Percentiles rank a stretch among this genome's conserved stretches.
Conservation (phyloP, 176 grass and related monocot species). For the Triticum dicoccoides region DNA sequence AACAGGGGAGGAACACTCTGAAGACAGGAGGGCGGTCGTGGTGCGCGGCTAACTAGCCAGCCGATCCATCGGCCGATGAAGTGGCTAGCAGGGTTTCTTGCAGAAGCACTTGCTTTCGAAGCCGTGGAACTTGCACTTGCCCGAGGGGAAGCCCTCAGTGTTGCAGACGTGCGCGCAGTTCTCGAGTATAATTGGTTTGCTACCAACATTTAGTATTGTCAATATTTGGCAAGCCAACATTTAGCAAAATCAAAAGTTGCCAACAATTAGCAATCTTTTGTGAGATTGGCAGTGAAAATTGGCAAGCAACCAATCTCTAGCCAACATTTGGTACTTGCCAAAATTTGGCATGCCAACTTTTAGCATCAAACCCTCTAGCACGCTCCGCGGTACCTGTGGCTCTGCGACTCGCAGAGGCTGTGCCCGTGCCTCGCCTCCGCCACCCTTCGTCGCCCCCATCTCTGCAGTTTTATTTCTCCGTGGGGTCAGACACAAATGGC, state of each 20-base stretch:
- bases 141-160: conserved; percentile 58
- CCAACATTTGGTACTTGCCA: no score
- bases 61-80: background rate
- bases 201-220: no score
- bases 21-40: background rate
- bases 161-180: conserved; percentile 48
- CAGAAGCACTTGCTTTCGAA: conserved; percentile 57
- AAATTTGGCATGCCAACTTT: no score
- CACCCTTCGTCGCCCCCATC: conserved; percentile 39
- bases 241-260: no score
- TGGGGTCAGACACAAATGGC: background rate
- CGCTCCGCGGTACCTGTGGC: conserved; percentile 46
- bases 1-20: background rate
- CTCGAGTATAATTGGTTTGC: no score
- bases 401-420: conserved; percentile 63
- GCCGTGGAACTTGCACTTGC: conserved; percentile 37
- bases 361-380: conserved; percentile 25
- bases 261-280: no score
- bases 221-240: no score
- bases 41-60: background rate
- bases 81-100: conserved; percentile 49
- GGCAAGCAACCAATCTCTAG: no score
- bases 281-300: no score
- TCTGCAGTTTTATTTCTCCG: conserved; percentile 1
- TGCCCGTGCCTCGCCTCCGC: conserved; percentile 59